Evolutionary conservation across 2,329 filamentous ascomycete genomes (phyloP), one percentile per base, ranked within the genome.

Genomic region (Drechslerella dactyloides): DNA sequence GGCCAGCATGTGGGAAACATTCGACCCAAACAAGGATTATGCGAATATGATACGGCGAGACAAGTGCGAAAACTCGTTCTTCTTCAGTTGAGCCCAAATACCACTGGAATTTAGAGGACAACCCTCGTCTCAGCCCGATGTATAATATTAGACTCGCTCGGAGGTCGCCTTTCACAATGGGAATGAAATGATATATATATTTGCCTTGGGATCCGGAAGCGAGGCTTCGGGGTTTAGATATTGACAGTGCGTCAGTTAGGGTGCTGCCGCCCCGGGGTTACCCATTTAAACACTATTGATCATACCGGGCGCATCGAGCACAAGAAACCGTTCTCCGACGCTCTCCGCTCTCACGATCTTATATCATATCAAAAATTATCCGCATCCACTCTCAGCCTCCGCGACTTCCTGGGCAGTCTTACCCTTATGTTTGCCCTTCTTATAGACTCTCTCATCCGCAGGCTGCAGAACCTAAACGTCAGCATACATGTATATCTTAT

Each of bases 1-100:
- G 0, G 93, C 93, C 19, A 97, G 91, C 78, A 85, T 93, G 52
- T 99, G 94, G 94, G 91, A 93, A 76, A 90, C 96, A 74, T 99
- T 96, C 79, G 93, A 96, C 75, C 89, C 92, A 0, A 90, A 91
- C 73, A 90, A 90, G 80, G 90, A 97, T 77, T 96, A 96, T 81
- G 85, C 86, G 77, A 85, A 83, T 74, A 87, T 90, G 75, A 85
- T 93, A 42, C 86, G 90, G 76, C 90, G 91, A 77, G 94, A 99
- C 81, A 85, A 85, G 11, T 88, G 91, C 62, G 94, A 94, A 11
- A 99, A 99, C 80, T 87, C 90, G 0, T 97, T 97, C 80, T 99
- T 99, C 83, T 93, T 92, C 79, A 84, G 85, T 44, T 84, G 78
- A 78, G 79, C 23, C 15, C 8, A 3, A 44, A 44, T 15, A 13